Base-by-base conservation (phyloP, 768 basidiomycete species). In the Pleurotus tuoliensis region DNA sequence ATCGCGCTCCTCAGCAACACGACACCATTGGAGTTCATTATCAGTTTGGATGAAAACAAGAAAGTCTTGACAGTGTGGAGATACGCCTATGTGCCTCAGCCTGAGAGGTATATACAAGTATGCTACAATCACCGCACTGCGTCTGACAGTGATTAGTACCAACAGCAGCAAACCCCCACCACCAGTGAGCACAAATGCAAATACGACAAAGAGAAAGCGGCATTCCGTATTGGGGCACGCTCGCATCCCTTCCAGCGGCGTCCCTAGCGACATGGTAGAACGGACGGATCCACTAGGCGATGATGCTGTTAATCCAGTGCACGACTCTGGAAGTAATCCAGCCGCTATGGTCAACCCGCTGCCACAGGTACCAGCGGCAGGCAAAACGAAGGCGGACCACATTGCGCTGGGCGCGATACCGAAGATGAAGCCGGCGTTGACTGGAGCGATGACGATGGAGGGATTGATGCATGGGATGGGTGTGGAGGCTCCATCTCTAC, bases 31-130 rank as follows among this genome's bases (percentile, higher is more conserved):
- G 30, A 34, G 11, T 34, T 34, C 30, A 34, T 34, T 9, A 34
- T 34, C 30, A 34, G 30, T 9, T 34, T 34, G 30, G 30, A 34
- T 34, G 30, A 34, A 34, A 34, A 34, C 30, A 80, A 73, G 50
- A 73, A 70, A 9, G 75, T 74, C 46, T 61, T 91, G 2, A 80
- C 86, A 1, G 68, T 91, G 40, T 92, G 90, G 90, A 79, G 87
- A 24, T 91, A 91, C 65, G 79, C 76, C 0, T 87, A 86, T 62
- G 68, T 86, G 58, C 82, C 82, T 59, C 83, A 82, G 8, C 30
- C 30, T 9, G 30, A 34, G 30, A 34, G 30, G 30, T 34, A 34
- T 34, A 34, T 34, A 34, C 30, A 34, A 34, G 30, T 11, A 34
- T 9, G 30, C 30, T 34, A 34, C 30, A 9, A 34, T 34, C 30